phyloP scores from a whole-genome alignment of 2,329 filamentous ascomycete species.

The Monosporascus ibericus region DNA sequence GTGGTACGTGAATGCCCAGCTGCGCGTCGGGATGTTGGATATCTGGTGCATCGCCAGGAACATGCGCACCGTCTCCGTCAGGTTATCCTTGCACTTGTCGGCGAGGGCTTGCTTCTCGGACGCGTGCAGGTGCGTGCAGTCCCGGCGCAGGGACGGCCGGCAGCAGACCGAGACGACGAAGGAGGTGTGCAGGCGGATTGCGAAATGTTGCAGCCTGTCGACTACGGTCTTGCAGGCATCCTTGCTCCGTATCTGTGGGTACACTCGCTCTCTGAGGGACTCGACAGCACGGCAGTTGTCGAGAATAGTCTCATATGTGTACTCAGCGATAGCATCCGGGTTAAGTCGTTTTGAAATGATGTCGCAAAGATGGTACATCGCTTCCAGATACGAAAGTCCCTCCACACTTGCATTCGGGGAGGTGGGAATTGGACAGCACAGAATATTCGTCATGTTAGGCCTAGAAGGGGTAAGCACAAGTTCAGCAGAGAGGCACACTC shows the following conservation, averaged over 20 bases:
- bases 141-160: slow-evolving; percentile 53
- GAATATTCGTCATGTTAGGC: slow-evolving; percentile 57
- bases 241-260: slow-evolving; percentile 50
- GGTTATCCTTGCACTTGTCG: slow-evolving; percentile 54
- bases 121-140: slow-evolving; percentile 42
- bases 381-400: slow-evolving; percentile 54
- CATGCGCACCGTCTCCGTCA: slow-evolving; percentile 62
- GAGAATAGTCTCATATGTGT: slow-evolving; percentile 49
- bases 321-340: slow-evolving; percentile 44
- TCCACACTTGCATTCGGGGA: slow-evolving; percentile 35
- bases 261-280: slow-evolving; percentile 41
- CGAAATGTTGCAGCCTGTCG: slow-evolving; percentile 58
- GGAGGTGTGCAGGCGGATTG: slow-evolving; percentile 58
- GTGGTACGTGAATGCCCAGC: slow-evolving; percentile 64
- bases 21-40: slow-evolving; percentile 59
- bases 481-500: not conserved
- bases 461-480: slow-evolving; percentile 26
- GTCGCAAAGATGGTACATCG: slow-evolving; percentile 59
- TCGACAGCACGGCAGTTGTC: slow-evolving; percentile 52
- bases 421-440: slow-evolving; percentile 48
- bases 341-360: slow-evolving; percentile 53
- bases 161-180: slow-evolving; percentile 62
- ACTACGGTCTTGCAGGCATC: slow-evolving; percentile 59
- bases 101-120: slow-evolving; percentile 50
- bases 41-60: slow-evolving; percentile 64